These are phyloP conservation scores for Lentinula boryana DNA, from an alignment of 768 basidiomycete species.

Conservation along the genomic window DNA sequence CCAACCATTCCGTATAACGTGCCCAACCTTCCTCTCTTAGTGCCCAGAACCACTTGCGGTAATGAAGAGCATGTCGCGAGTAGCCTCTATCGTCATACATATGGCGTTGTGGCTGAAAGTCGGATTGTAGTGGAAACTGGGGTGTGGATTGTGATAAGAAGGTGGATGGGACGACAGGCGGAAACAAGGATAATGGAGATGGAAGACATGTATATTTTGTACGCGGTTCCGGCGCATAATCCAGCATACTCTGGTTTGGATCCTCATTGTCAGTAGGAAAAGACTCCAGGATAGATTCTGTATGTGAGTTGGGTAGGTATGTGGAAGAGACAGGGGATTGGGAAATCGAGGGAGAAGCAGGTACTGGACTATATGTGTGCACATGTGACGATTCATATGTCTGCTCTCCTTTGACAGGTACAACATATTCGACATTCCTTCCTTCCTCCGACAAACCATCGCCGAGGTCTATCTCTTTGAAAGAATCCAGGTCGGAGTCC, in stretches of 20 bases:
- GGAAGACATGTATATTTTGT: conserved; percentile 31
- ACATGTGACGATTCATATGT: neutral
- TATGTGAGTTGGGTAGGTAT: neutral
- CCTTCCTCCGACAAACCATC: conserved; percentile 15
- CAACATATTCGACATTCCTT: conserved; percentile 12
- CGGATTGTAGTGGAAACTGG: conserved; percentile 10
- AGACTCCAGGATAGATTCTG: conserved; percentile 9
- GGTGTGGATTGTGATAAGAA: neutral
- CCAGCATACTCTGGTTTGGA: conserved; percentile 10
- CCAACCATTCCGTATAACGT: conserved; percentile 22
- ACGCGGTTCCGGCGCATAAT: conserved; percentile 16
- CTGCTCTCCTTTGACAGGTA: conserved; percentile 8
- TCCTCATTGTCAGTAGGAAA: conserved; percentile 9
- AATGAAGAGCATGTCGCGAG: conserved; percentile 52
- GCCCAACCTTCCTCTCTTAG: conserved; percentile 48
- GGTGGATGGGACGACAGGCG: conserved; percentile 7
- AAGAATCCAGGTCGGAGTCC: conserved; percentile 10
- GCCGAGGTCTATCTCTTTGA: conserved; percentile 11
- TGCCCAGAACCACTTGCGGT: conserved; percentile 61
- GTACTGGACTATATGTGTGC: neutral
- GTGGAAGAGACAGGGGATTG: neutral
- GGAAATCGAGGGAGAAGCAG: neutral
- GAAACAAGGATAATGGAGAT: conserved; percentile 25
- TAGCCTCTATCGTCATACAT: conserved; percentile 53
- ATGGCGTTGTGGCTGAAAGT: conserved; percentile 25